A percentile compares a stretch with the other conserved stretches of the same genome.
These are phyloP conservation scores for Cylindrotheca closterium DNA, from an alignment of 108 stramenopile species.

Conservation along the genomic window DNA sequence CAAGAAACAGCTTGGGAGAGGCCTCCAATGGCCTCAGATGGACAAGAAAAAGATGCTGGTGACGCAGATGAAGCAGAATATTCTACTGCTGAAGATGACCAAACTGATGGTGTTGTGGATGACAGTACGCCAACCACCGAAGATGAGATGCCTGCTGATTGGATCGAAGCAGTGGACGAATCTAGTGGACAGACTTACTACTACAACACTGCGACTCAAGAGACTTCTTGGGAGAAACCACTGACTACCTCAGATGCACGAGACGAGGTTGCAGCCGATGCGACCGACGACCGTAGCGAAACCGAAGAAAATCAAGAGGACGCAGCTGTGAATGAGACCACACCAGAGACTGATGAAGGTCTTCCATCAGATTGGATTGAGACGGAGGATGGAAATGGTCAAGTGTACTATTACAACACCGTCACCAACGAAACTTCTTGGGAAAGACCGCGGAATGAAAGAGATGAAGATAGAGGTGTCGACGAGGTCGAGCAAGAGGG, in stretches of 20 bases:
- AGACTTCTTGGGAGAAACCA: conserved; percentile 64
- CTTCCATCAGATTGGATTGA: not conserved
- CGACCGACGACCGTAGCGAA: not conserved
- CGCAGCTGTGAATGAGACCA: not conserved
- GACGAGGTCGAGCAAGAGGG: not conserved
- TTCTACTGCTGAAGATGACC: not conserved
- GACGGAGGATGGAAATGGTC: not conserved
- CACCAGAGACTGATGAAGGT: not conserved
- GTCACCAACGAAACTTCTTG: conserved; percentile 23
- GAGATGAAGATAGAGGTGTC: too few species aligned
- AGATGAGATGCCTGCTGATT: conserved; percentile 8
- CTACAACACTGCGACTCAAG: conserved; percentile 53
- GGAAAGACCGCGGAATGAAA: conserved; percentile 20
- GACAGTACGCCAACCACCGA: not conserved
- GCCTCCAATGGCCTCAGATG: conserved; percentile 25
- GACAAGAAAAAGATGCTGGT: conserved; percentile 36
- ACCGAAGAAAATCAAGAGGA: not conserved
- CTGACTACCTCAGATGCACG: conserved; percentile 14
- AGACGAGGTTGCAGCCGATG: conserved; percentile 6
- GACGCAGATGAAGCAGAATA: conserved; percentile 13
- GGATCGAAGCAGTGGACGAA: conserved; percentile 22
- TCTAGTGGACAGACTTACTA: conserved; percentile 57
- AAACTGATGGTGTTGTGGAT: not conserved
- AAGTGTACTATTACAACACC: conserved; percentile 29
- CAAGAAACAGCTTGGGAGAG: conserved; percentile 33